Conservation (phyloP, 352 stramenopile genomes). For the Thraustotheca clavata region DNA sequence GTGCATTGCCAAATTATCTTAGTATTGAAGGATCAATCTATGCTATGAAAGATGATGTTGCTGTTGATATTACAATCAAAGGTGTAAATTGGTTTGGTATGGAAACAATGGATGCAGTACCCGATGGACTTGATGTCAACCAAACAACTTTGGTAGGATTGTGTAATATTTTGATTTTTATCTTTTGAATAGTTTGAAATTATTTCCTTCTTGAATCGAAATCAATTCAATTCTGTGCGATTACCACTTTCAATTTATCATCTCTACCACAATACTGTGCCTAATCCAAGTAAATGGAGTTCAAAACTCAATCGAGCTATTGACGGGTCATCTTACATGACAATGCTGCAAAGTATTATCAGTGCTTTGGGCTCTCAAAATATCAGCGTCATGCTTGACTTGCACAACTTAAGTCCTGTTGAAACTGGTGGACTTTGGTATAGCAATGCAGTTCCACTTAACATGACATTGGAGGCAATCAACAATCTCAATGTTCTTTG, state of each 20-base stretch:
- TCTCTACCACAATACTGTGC: slow-evolving; percentile 33
- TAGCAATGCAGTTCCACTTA: slow-evolving; percentile 32
- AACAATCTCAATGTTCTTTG: slow-evolving; percentile 62
- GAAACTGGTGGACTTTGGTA: slow-evolving; percentile 43
- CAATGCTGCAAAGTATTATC: slow-evolving; percentile 42
- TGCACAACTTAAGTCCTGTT: slow-evolving; percentile 43
- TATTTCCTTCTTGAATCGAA: slow-evolving; percentile 49
- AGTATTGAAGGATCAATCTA: slow-evolving; percentile 59
- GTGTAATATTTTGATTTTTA: no score
- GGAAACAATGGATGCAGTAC: no score
- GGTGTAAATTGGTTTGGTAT: slow-evolving; percentile 58
- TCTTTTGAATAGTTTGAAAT: slow-evolving; percentile 78
- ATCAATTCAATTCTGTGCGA: slow-evolving; percentile 69
- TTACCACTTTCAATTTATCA: slow-evolving; percentile 46
- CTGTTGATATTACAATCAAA: slow-evolving; percentile 46
- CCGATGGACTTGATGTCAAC: no score
- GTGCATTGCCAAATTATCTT: slow-evolving; percentile 55
- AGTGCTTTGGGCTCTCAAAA: slow-evolving; percentile 44
- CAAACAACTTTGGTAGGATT: no score
- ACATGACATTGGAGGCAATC: slow-evolving; percentile 43
- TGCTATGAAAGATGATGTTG: slow-evolving; percentile 40
- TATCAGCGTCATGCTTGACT: slow-evolving; percentile 61
- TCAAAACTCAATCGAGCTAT: slow-evolving; percentile 52
- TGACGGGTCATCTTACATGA: slow-evolving; percentile 50
- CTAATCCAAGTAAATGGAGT: slow-evolving; percentile 47